A percentile compares a stretch with the other conserved stretches of the same genome.
phyloP scores from a whole-genome alignment of 768 basidiomycete species.

The Pholiota conissans region DNA sequence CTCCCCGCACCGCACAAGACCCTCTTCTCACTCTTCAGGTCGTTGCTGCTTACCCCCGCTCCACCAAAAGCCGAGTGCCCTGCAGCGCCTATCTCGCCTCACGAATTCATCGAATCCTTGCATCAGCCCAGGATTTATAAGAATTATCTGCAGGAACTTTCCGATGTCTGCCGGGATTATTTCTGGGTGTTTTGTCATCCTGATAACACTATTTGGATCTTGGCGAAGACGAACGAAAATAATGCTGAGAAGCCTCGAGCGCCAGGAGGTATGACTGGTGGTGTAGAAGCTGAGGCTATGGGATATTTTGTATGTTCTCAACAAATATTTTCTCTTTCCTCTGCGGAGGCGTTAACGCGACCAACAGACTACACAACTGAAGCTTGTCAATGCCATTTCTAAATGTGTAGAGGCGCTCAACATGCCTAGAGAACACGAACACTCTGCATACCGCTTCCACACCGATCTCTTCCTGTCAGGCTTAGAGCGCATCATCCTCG shows the following conservation, averaged over 20 bases:
- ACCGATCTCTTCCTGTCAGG: conserved; percentile 87
- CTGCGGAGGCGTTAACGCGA: no score
- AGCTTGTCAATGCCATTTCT: conserved; percentile 80
- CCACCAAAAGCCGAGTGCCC: conserved; percentile 34
- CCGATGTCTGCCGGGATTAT: conserved; percentile 90
- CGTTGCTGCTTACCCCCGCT: conserved; percentile 61
- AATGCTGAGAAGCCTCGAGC: conserved; percentile 89
- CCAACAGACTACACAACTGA: conserved; percentile 83
- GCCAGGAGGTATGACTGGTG: conserved; percentile 97
- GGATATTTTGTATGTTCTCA: conserved; percentile 75
- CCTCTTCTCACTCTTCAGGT: conserved; percentile 72
- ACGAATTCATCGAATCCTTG: conserved; percentile 70
- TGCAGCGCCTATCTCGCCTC: conserved; percentile 44
- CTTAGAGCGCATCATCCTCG: conserved; percentile 86
- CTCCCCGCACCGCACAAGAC: conserved; percentile 75
- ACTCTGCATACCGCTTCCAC: conserved; percentile 84
- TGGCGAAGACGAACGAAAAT: conserved; percentile 79
- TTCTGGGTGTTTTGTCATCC: conserved; percentile 98
- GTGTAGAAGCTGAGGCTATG: conserved; percentile 98
- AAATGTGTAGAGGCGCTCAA: conserved; percentile 64
- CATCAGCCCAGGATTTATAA: conserved; percentile 37
- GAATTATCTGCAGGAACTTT: conserved; percentile 47
- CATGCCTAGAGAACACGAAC: conserved; percentile 65
- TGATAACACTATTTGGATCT: conserved; percentile 87
- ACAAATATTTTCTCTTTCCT: no score